Base-by-base conservation (phyloP, 2,329 filamentous ascomycete genomes). In the Colletotrichum sublineola region DNA sequence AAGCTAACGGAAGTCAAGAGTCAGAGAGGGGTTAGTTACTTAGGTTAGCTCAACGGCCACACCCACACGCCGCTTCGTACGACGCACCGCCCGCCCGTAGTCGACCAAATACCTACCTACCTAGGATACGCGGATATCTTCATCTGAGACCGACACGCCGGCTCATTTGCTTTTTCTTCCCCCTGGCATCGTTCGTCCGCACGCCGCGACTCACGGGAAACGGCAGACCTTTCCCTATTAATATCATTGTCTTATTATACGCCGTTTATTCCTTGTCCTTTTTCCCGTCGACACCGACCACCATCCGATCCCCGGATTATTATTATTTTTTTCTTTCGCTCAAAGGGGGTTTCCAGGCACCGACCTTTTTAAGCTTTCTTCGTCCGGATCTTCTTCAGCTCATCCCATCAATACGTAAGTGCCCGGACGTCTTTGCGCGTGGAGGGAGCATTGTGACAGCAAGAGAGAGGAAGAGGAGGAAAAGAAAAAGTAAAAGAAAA, bases 171-270 rank as follows among this genome's bases (percentile, higher is more conserved):
- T 73, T 73, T 73, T 73, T 66, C 62, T 62, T n/a, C 46, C 40
- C 61, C 67, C 62, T 71, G 71, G 63, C 57, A 73, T 71, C 57
- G 50, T 48, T 67, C 56, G 63, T 50, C 56, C 44, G 40, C 42
- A 36, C 65, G 52, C 67, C 67, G 71, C 62, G 67, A 71, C 58
- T 69, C 46, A 33, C 71, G 67, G 67, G 52, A 71, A 71, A 71
- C 71, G 67, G 71, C 60, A 67, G 62, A 58, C 71, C 53, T 40
- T 73, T 57, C 62, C 58, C 56, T 73, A 71, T 63, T 73, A 73
- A 73, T 73, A 63, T 65, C 62, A 56, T 73, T 73, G 67, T 73
- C 68, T 73, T 73, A 58, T 67, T 71, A 61, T 66, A 11, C 33
- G 63, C 61, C 65, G 60, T 72, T 57, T 58, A 46, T 55, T 73